These are phyloP conservation scores for Punica granatum DNA, from an alignment of 345 rosid species.

Conservation along the genomic window DNA sequence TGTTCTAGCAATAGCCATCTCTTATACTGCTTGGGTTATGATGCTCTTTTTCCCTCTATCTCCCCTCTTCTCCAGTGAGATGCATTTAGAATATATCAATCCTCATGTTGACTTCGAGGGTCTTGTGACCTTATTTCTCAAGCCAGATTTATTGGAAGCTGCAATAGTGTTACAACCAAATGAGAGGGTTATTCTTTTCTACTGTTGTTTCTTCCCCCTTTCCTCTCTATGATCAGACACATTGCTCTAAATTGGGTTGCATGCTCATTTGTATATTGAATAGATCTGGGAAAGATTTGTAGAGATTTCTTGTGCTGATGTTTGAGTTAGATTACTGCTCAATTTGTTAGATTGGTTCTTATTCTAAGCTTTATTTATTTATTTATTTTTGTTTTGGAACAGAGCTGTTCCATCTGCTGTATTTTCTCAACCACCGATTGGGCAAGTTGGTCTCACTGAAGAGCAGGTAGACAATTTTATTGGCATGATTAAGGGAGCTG, in stretches of 20 bases:
- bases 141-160: not conserved
- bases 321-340: not conserved
- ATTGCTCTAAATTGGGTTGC: too few relatives aligned
- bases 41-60: not conserved
- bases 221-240: too few relatives aligned
- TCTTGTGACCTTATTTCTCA: not conserved
- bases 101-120: not conserved
- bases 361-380: not conserved
- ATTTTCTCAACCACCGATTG: slow-evolving; percentile 96
- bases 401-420: slow-evolving; percentile 95
- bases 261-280: not conserved
- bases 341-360: not conserved
- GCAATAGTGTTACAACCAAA: not conserved
- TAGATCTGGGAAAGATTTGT: not conserved
- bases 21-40: not conserved
- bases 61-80: not conserved
- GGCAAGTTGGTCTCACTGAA: slow-evolving; percentile 85
- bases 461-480: slow-evolving; percentile 57
- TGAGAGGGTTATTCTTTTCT: not conserved
- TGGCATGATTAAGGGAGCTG: not conserved
- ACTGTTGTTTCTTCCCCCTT: not conserved
- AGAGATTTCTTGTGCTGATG: not conserved
- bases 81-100: not conserved
- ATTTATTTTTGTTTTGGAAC: slow-evolving; percentile 7
- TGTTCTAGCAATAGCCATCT: not conserved